phyloP scores from a whole-genome alignment of 495 filamentous ascomycete genomes.

The Niebla homalea region DNA sequence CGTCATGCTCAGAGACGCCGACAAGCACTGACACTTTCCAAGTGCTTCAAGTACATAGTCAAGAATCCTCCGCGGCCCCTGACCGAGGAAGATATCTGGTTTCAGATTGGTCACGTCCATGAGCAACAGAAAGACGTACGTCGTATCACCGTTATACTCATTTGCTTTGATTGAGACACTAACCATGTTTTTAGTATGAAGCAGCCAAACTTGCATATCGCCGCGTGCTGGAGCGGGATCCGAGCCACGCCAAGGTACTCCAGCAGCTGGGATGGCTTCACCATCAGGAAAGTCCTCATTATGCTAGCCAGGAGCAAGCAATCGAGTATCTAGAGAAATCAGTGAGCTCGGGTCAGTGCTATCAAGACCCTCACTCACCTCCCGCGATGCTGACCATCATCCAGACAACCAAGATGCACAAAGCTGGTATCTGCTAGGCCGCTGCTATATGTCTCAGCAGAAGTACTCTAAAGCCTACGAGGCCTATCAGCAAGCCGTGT shows the following conservation, averaged over 20 bases:
- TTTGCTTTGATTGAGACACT: not conserved
- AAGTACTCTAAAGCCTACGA: slow-evolving; percentile 99
- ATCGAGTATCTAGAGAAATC: slow-evolving; percentile 98
- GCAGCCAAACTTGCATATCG: slow-evolving; percentile 82
- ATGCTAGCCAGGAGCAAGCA: slow-evolving; percentile 82
- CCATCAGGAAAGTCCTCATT: slow-evolving; percentile 85
- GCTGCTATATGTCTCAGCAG: slow-evolving; percentile 98
- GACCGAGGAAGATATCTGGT: slow-evolving; percentile 99
- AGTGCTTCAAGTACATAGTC: slow-evolving; percentile 99
- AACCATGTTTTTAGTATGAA: slow-evolving; percentile 54
- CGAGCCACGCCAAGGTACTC: slow-evolving; percentile 93
- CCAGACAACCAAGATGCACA: slow-evolving; percentile 87
- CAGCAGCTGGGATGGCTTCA: slow-evolving; percentile 98
- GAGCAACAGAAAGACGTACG: slow-evolving; percentile 98
- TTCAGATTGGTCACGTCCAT: slow-evolving; percentile 97
- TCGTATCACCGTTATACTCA: slow-evolving; percentile 8
- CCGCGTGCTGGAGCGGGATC: slow-evolving; percentile 86
- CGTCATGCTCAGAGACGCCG: not conserved
- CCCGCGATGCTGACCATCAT: slow-evolving; percentile 5
- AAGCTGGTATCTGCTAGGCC: slow-evolving; percentile 95
- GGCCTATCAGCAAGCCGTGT: slow-evolving; percentile 97
- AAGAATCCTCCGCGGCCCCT: slow-evolving; percentile 82
- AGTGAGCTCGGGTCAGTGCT: slow-evolving; percentile 71
- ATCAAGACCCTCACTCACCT: not conserved
- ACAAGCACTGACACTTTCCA: not conserved